Evolutionary conservation across 2,329 filamentous ascomycete genomes (phyloP), one percentile per base, ranked within the genome.

Genomic region (Cladorrhinum sp.): DNA sequence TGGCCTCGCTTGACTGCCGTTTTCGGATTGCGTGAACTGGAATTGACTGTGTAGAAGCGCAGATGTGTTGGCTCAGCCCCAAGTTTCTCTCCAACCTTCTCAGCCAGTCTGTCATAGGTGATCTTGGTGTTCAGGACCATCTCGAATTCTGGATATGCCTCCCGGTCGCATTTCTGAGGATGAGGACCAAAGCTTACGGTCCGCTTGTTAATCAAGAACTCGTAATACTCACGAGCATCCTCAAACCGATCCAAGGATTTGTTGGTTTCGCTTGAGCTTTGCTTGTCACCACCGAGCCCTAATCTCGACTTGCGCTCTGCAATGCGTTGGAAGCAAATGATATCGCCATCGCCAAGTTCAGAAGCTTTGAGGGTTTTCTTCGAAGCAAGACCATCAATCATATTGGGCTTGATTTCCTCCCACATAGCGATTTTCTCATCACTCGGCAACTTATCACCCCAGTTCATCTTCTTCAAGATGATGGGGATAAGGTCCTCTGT

Each of bases 331-430:
- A 98, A 97, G 72, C 93, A 96, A 60, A 99, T 86, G 67, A 99
- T 96, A 71, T 99, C 95, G 54, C 95, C 95, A 69, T 99, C 94
- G 73, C 98, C 94, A 23, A 99, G 89, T 73, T 99, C 96, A 1
- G 95, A 95, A 62, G 91, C 87, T 66, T 92, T 90, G 62, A 99
- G 82, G 0, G 92, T 92, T 71, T 92, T 87, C 77, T 96, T 98
- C 0, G 88, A 84, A 76, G 97, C 98, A 80, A 99, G 89, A 6
- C 85, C 83, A 72, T 99, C 96, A 67, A 99, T 96, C 93, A 98
- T 98, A 62, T 87, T 91, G 56, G 93, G 92, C 76, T 98, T 99
- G 76, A 99, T 98, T 79, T 99, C 95, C 82, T 99, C 95, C 78
- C 88, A 98, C 21, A 99, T 83, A n/a, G 81, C 73, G 39, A 86